These are phyloP conservation scores for Tieghemostelium lacteum DNA, from an alignment of 78 protist genomes.

Conservation along the genomic window DNA sequence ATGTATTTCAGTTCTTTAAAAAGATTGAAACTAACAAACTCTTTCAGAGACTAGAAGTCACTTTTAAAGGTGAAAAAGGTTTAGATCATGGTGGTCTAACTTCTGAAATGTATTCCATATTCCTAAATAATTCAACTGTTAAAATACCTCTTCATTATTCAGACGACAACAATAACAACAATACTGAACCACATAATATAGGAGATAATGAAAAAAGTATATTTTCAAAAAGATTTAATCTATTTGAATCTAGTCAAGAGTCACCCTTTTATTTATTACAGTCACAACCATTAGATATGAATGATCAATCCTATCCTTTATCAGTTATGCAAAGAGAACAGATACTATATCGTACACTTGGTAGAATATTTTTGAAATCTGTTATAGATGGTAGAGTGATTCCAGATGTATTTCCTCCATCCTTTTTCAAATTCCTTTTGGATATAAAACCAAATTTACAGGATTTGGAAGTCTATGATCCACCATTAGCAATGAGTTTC, in stretches of 20 bases:
- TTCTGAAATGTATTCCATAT: constrained; percentile 53
- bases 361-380: constrained; percentile 47
- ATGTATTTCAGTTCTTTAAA: constrained; percentile 44
- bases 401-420: constrained; percentile 62
- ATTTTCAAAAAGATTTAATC: constrained; percentile 40
- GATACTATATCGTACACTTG: constrained; percentile 6
- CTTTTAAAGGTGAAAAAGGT: constrained; percentile 66
- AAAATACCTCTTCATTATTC: not conserved
- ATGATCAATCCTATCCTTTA: not conserved
- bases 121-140: constrained; percentile 16
- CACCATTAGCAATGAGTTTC: constrained; percentile 50
- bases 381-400: constrained; percentile 64
- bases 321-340: not conserved
- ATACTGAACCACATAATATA: not conserved
- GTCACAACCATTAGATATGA: not conserved
- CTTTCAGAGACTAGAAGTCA: constrained; percentile 29
- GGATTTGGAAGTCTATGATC: constrained; percentile 52
- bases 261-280: constrained; percentile 45
- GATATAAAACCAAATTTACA: constrained; percentile 10
- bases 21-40: constrained; percentile 29
- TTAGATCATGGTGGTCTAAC: constrained; percentile 59
- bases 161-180: not conserved
- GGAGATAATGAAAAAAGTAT: constrained; percentile 8
- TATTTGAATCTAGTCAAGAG: constrained; percentile 14
- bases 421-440: constrained; percentile 46